phyloP scores from a whole-genome alignment of 1,139 yeast species.

The Kluyveromyces marxianus region DNA sequence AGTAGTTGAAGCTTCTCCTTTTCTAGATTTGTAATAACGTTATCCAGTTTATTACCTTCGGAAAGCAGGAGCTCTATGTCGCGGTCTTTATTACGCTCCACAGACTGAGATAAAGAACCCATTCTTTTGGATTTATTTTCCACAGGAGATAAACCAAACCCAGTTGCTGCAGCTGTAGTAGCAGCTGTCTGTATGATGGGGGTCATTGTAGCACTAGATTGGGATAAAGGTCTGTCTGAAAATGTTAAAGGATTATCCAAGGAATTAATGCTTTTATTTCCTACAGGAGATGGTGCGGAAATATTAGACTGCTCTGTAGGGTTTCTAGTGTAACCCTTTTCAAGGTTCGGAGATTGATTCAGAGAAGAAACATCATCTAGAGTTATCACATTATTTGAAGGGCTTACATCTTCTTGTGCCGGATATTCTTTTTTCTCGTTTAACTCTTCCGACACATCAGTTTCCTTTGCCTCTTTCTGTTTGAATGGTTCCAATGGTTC shows the following conservation, averaged over 20 bases:
- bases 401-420: neutral
- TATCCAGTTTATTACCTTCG: slow-evolving; percentile 39
- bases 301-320: neutral
- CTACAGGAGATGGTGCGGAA: neutral
- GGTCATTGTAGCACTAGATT: neutral
- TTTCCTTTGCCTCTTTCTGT: too few species aligned
- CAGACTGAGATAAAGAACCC: neutral
- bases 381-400: neutral
- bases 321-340: neutral
- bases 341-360: neutral
- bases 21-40: slow-evolving; percentile 33
- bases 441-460: too few species aligned
- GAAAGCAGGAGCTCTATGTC: slow-evolving; percentile 34
- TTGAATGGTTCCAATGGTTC: too few species aligned
- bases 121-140: neutral
- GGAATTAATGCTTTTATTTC: neutral
- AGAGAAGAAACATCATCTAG: neutral
- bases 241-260: slow-evolving; percentile 1
- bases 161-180: neutral
- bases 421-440: neutral
- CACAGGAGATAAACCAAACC: neutral
- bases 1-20: slow-evolving; percentile 21
- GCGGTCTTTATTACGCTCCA: slow-evolving; percentile 28
- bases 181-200: neutral
- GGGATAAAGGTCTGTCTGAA: slow-evolving; percentile 3